Percentiles rank a stretch among this genome's conserved stretches.
Conservation (phyloP, 2,329 filamentous ascomycete species). For the Phialophora verrucosa region DNA sequence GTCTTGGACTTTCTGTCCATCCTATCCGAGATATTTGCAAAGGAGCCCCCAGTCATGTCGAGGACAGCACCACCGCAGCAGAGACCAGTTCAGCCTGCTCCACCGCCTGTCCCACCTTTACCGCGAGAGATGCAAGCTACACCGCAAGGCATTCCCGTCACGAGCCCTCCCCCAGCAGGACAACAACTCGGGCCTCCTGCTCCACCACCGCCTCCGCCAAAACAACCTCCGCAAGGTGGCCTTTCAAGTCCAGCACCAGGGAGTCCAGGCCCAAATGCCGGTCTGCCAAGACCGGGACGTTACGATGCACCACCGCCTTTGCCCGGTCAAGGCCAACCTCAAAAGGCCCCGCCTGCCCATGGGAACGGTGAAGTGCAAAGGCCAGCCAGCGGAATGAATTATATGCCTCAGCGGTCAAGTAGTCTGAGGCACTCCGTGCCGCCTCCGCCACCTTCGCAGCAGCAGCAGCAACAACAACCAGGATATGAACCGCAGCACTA, state of each 20-base stretch:
- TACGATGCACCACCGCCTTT: constrained; percentile 41
- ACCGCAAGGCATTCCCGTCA: constrained; percentile 66
- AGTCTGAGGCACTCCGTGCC: constrained; percentile 37
- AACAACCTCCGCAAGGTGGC: constrained; percentile 22
- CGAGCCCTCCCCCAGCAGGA: constrained; percentile 40
- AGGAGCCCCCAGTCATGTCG: constrained; percentile 89
- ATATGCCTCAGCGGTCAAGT: constrained; percentile 42
- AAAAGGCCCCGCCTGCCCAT: constrained; percentile 31
- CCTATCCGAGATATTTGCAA: constrained; percentile 84
- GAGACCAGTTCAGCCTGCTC: constrained; percentile 52
- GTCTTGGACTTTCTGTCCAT: constrained; percentile 82
- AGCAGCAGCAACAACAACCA: constrained; percentile 27
- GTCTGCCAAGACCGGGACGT: constrained; percentile 25
- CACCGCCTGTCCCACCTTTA: constrained; percentile 43
- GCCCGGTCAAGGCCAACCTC: constrained; percentile 16
- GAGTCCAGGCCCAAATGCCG: constrained; percentile 7
- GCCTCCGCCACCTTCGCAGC: constrained; percentile 27
- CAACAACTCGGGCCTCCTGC: constrained; percentile 38
- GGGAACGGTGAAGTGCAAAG: constrained; percentile 41
- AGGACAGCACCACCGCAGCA: constrained; percentile 60
- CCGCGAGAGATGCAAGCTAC: constrained; percentile 47
- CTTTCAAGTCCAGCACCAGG: constrained; percentile 7
- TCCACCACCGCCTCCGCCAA: constrained; percentile 34
- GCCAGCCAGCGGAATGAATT: constrained; percentile 41
- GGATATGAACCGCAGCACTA: constrained; percentile 32